Evolutionary conservation across 2,329 filamentous ascomycete species (phyloP), one percentile per base, ranked within the genome.

Genomic region (Aspergillus hiratsukae): DNA sequence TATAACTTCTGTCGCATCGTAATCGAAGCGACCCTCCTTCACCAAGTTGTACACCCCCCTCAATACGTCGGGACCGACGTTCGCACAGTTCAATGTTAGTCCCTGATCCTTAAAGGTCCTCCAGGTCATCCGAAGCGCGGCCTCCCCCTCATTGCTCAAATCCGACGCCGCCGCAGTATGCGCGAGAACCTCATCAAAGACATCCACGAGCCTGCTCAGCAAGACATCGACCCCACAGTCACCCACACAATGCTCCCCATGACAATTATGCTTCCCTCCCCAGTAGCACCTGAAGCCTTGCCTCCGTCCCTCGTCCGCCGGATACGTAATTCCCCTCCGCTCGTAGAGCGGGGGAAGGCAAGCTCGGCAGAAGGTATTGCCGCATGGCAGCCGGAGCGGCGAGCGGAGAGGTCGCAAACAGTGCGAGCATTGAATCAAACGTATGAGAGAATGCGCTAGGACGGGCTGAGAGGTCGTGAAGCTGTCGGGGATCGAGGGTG

Each of bases 161-260:
- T 45, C 52, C 37, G 49, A 23, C 19, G 8, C 29, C 54, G 35
- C 23, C 19, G 41, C 27, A n/a, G 48, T 11, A 46, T 59, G 53
- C 28, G 40, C 55, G 48, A 72, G 57, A 29, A 67, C 52, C 62
- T 67, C 61, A 19, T 80, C 80, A 52, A 90, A 78, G 14, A 83
- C 73, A 19, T 84, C 81, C 63, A 89, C 78, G n/a, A 89, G 77
- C 67, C 90, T 94, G 53, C 83, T 84, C 58, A 96, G 73, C 1
- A 87, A 85, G 40, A 96, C 88, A 75, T 96, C 90, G 7, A 87
- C 75, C 49, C 81, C 83, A 72, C 90, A 96, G 66, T 96, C 91
- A 3, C 81, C 87, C 19, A 87, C 67, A 0, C 90, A 86, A 74
- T 96, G 92, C 55, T 91, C 87, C 58, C 80, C 81, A 14, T 72